Percentiles rank a stretch among this genome's conserved stretches.
These are phyloP conservation scores for Podosphaera fusca DNA, from an alignment of 2,329 filamentous ascomycete species.

Conservation along the genomic window DNA sequence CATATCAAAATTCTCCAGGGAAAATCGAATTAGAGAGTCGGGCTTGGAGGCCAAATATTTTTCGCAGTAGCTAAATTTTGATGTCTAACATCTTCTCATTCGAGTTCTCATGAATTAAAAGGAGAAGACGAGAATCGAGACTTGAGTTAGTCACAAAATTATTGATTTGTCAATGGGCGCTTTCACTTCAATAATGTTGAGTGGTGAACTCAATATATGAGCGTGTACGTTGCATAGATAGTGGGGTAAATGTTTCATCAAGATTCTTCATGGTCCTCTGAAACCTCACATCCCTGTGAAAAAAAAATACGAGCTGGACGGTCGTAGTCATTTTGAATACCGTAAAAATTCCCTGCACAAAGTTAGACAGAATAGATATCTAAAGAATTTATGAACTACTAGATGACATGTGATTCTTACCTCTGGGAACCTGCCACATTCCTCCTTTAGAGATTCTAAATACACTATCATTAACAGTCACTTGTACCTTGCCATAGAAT, in stretches of 20 bases:
- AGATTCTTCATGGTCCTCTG: slow-evolving; percentile 3
- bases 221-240: not conserved
- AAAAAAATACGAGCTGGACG: slow-evolving; percentile 67
- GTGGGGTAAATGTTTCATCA: not conserved
- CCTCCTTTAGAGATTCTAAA: slow-evolving; percentile 77
- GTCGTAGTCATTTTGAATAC: slow-evolving; percentile 60
- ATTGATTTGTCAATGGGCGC: not conserved
- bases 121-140: no score
- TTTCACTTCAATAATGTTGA: not conserved
- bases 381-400: not conserved
- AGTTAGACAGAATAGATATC: slow-evolving; percentile 4
- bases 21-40: no score
- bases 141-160: no score
- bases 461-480: slow-evolving; percentile 48
- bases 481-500: slow-evolving; percentile 56
- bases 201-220: not conserved
- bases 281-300: slow-evolving; percentile 53
- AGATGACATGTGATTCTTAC: slow-evolving; percentile 27
- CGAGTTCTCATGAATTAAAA: no score
- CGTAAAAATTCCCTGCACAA: slow-evolving; percentile 66
- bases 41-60: no score
- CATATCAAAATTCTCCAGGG: no score
- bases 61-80: no score
- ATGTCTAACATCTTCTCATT: no score
- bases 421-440: slow-evolving; percentile 84